Evolutionary conservation across 2,329 filamentous ascomycete species (phyloP), one percentile per base, ranked within the genome.

Genomic region (Fusarium tanahbumbuense): DNA sequence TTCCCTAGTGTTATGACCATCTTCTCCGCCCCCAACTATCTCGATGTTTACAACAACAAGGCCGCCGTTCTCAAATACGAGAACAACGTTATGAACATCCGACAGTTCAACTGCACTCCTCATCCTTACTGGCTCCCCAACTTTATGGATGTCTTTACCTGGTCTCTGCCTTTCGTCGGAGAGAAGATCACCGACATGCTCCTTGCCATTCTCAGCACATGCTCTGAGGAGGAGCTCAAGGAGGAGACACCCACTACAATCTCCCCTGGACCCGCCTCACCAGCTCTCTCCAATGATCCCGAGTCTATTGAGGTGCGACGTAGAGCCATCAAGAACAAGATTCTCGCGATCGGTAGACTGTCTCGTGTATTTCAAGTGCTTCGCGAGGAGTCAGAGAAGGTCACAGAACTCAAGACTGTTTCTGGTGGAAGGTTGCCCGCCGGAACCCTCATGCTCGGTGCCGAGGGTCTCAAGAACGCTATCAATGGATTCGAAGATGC

Each of bases 71-170:
- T 99, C 76, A 99, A 99, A 84, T 99, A 99, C 80, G 96, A 99
- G 84, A 99, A 99, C 83, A 99, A 99, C 78, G 96, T 99, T 67
- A 99, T 99, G 96, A 99, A 99, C 85, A 99, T 99, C 78, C 90
- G 96, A 64, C 96, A 99, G 82, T 99, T 99, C 85, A 99, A 99
- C 86, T 99, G 95, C 88, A 98, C 96, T 23, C 96, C 96, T 34
- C 96, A 99, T 81, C 96, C 96, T 9, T 99, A 99, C 86, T 99
- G 96, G 96, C 88, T 99, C 50, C 96, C 96, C 58, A 99, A 99
- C 85, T 99, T 99, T 79, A 99, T 99, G 96, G 96, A 99, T 78
- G 96, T 99, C 69, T 99, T 99, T 79, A 99, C 96, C n/a, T 99
- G 96, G 96, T 99, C 96, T 34, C 86, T 99, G 65, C 96, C 96